A percentile compares a stretch with the other conserved stretches of the same genome.
Conservation (phyloP, 2,329 filamentous ascomycete species). For the Talaromyces albobiverticillius region DNA sequence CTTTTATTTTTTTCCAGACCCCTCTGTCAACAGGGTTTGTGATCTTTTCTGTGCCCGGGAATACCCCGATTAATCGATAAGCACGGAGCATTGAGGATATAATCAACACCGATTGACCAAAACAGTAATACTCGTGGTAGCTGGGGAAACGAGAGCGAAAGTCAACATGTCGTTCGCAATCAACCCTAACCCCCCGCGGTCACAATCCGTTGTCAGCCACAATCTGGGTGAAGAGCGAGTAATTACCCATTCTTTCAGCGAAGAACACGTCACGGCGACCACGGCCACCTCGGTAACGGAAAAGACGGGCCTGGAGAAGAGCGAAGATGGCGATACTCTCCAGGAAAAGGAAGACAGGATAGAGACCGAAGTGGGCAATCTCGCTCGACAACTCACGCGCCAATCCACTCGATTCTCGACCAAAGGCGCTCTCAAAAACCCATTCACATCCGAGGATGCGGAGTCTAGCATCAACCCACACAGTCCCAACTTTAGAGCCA, state of each 20-base stretch:
- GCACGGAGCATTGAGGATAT: too few species aligned
- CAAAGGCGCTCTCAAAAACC: constrained; percentile 25
- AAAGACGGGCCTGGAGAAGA: background rate
- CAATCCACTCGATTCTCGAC: constrained; percentile 12
- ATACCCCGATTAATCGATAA: too few species aligned
- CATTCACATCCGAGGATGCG: constrained; percentile 31
- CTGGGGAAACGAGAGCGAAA: too few species aligned
- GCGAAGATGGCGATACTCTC: constrained; percentile 4
- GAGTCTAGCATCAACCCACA: constrained; percentile 42
- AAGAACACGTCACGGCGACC: background rate
- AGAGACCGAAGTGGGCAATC: background rate
- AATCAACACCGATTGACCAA: too few species aligned
- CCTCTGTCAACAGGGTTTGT: too few species aligned
- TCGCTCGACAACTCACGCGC: constrained; percentile 12
- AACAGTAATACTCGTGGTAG: too few species aligned
- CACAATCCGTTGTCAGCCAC: constrained; percentile 9
- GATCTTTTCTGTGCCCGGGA: too few species aligned
- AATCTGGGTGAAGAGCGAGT: background rate
- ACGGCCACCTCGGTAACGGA: background rate
- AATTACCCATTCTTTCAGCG: background rate
- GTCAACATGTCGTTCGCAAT: constrained; percentile 5
- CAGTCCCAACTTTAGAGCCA: constrained; percentile 40
- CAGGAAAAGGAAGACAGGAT: constrained; percentile 1
- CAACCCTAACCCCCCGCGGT: constrained; percentile 7
- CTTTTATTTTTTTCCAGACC: too few species aligned